These are phyloP conservation scores for Fraxinus baroniana DNA, from an alignment of 305 asterid genomes.

Conservation along the genomic window DNA sequence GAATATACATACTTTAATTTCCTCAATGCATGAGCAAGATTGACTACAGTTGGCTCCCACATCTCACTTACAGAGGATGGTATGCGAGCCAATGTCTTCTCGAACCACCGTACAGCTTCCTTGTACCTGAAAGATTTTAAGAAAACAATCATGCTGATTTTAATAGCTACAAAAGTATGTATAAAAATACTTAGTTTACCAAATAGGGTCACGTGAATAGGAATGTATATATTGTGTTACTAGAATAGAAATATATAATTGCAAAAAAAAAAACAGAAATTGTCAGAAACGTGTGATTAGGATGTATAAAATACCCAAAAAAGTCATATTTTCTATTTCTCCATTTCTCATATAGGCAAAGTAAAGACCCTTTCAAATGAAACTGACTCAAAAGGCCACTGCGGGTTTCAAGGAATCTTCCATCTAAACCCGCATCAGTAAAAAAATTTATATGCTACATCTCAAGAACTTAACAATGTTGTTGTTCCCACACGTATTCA, in stretches of 20 bases:
- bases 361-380: not conserved
- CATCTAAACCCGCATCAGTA: not conserved
- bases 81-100: constrained; percentile 76
- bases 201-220: not conserved
- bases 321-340: not conserved
- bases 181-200: not conserved
- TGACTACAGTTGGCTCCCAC: constrained; percentile 97
- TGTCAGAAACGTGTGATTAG: not conserved
- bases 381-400: not conserved
- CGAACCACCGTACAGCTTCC: constrained; percentile 90
- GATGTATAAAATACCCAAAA: not conserved
- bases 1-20: constrained; percentile 62
- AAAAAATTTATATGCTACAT: not conserved
- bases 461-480: not conserved
- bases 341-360: not conserved
- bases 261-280: not conserved
- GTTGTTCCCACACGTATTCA: not conserved
- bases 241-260: no score
- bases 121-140: constrained; percentile 57
- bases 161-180: not conserved
- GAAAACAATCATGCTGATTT: constrained; percentile 4
- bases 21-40: constrained; percentile 94
- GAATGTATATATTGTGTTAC: not conserved
- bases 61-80: constrained; percentile 83
- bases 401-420: not conserved